These are phyloP conservation scores for Candida mattraensis DNA, from an alignment of 805 yeast species.

Conservation along the genomic window DNA sequence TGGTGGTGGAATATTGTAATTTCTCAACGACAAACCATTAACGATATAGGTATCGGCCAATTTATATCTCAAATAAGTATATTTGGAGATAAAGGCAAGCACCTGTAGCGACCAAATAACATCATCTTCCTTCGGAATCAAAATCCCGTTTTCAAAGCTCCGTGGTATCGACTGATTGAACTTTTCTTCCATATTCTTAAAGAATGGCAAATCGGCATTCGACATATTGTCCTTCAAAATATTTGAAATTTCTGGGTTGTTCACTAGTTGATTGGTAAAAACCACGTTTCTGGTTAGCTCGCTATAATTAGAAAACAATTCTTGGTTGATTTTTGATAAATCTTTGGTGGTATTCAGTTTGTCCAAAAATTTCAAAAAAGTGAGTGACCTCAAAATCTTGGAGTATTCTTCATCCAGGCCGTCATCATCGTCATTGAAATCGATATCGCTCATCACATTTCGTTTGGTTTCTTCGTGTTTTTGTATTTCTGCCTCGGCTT, in stretches of 20 bases:
- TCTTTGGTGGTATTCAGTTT: slow-evolving; percentile 28
- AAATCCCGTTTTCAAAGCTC: slow-evolving; percentile 60
- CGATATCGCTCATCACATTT: slow-evolving; percentile 6
- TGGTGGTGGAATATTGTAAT: slow-evolving; percentile 35
- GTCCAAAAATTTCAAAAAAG: slow-evolving; percentile 30
- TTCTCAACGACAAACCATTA: slow-evolving; percentile 61
- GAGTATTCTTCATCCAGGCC: slow-evolving; percentile 27
- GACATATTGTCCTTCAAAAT: slow-evolving; percentile 25
- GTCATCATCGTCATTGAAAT: slow-evolving; percentile 5
- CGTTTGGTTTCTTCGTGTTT: slow-evolving; percentile 18
- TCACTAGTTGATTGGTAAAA: slow-evolving; percentile 28
- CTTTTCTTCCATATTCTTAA: slow-evolving; percentile 22
- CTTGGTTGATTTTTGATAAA: slow-evolving; percentile 20
- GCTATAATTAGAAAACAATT: slow-evolving; percentile 23
- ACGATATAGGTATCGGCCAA: slow-evolving; percentile 77
- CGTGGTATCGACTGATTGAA: slow-evolving; percentile 44
- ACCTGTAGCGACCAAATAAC: slow-evolving; percentile 91
- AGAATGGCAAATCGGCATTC: slow-evolving; percentile 20
- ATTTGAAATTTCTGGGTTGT: slow-evolving; percentile 30
- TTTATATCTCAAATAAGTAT: slow-evolving; percentile 71
- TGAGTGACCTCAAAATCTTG: slow-evolving; percentile 26
- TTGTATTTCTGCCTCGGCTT: slow-evolving; percentile 29
- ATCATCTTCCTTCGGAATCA: slow-evolving; percentile 92
- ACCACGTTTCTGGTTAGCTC: slow-evolving; percentile 26
- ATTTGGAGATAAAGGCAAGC: slow-evolving; percentile 89